Percentiles rank a stretch among this genome's conserved stretches.
phyloP scores from a whole-genome alignment of 1,284 basidiomycete species.

The Amylostereum areolatum region DNA sequence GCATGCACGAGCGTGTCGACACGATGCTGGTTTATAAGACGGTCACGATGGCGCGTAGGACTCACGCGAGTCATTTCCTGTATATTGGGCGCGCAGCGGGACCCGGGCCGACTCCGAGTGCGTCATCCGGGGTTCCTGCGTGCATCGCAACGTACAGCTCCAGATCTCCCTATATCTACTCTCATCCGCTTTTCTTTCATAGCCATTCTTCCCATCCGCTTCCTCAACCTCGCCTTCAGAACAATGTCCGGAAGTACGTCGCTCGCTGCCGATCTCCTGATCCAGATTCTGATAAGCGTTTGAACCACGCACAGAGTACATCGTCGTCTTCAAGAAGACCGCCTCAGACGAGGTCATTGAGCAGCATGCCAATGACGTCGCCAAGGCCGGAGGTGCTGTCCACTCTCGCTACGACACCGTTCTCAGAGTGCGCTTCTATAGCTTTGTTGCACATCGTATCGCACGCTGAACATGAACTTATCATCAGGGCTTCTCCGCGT shows the following conservation, averaged over 20 bases:
- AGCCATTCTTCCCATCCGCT: no score
- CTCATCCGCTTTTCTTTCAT: no score
- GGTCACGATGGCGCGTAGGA: no score
- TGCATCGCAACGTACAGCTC: no score
- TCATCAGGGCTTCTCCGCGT: slow-evolving; percentile 50
- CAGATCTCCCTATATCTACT: no score
- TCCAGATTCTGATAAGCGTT: background rate
- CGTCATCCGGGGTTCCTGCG: no score
- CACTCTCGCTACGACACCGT: slow-evolving; percentile 32
- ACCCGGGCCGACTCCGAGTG: no score
- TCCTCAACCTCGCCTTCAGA: background rate
- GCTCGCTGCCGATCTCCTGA: background rate
- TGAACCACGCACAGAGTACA: slow-evolving; percentile 33
- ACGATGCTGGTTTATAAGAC: no score
- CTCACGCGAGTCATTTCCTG: no score
- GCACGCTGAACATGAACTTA: background rate
- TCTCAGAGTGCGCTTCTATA: slow-evolving; percentile 20
- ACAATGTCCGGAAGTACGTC: slow-evolving; percentile 20
- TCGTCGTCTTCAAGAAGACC: slow-evolving; percentile 52
- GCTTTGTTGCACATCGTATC: background rate
- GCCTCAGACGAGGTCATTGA: slow-evolving; percentile 38
- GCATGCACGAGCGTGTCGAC: no score
- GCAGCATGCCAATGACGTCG: slow-evolving; percentile 34
- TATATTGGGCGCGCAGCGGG: no score
- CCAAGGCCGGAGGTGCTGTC: slow-evolving; percentile 37